These are phyloP conservation scores for Echinosophora koreensis DNA, from an alignment of 306 rosid genomes.

Conservation along the genomic window DNA sequence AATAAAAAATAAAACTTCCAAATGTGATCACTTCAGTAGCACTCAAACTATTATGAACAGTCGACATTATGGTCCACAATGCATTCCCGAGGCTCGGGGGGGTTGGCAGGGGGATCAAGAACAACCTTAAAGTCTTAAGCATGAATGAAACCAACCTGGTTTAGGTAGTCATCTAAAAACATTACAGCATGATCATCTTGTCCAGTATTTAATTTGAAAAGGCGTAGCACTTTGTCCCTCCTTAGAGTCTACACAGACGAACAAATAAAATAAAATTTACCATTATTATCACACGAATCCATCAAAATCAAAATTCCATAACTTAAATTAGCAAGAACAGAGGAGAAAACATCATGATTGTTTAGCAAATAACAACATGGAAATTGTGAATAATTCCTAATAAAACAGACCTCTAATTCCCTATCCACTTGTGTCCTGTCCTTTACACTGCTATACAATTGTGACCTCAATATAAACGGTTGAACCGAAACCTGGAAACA, in stretches of 20 bases:
- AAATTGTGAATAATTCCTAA: conserved; percentile 2
- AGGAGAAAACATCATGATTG: neutral
- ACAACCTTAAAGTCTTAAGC: neutral
- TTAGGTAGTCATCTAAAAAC: conserved; percentile 84
- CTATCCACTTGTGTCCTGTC: conserved; percentile 92
- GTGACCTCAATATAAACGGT: conserved; percentile 88
- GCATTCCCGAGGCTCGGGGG: neutral
- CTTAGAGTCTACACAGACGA: conserved; percentile 66
- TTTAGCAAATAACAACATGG: neutral
- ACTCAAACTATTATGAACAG: conserved; percentile 14
- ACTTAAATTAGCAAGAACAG: neutral
- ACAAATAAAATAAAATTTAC: conserved; percentile 20
- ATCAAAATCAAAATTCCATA: neutral
- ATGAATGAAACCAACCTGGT: conserved; percentile 73
- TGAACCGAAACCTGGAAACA: conserved; percentile 68
- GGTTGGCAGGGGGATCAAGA: neutral
- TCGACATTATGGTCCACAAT: conserved; percentile 33
- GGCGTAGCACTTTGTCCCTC: conserved; percentile 82
- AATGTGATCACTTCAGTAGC: conserved; percentile 20
- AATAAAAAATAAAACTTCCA: neutral
- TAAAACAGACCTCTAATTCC: conserved; percentile 84
- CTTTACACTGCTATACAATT: conserved; percentile 87
- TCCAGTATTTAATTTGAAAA: conserved; percentile 90
- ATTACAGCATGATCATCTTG: conserved; percentile 90
- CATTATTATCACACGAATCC: conserved; percentile 26